phyloP scores from a whole-genome alignment of 768 basidiomycete genomes.

The Lactifluus hygrophoroides region DNA sequence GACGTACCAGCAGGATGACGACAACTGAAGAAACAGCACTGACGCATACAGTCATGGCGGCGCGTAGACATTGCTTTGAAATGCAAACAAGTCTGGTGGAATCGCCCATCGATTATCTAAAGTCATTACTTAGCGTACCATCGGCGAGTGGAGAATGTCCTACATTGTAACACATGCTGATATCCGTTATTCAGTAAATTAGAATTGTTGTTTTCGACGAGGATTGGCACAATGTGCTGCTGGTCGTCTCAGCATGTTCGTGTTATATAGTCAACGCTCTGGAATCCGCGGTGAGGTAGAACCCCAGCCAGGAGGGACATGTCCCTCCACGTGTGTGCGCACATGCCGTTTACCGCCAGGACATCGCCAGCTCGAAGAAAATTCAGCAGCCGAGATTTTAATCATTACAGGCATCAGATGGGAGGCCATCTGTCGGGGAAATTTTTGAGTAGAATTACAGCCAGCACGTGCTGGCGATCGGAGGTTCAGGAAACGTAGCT shows the following conservation, averaged over 20 bases:
- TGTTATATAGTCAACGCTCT: conserved; percentile 14
- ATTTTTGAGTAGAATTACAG: neutral
- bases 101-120: conserved; percentile 24
- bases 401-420: conserved; percentile 9
- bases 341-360: conserved; percentile 17
- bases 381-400: conserved; percentile 17
- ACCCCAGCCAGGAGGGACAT: neutral
- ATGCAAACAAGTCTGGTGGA: conserved; percentile 22
- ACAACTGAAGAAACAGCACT: conserved; percentile 22
- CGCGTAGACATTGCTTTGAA: conserved; percentile 25
- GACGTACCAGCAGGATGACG: conserved; percentile 21
- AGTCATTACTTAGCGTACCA: neutral
- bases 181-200: neutral
- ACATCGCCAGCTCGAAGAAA: conserved; percentile 11
- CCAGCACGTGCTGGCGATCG: conserved; percentile 11
- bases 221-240: neutral
- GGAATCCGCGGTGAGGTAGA: neutral
- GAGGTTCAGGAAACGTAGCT: conserved; percentile 1
- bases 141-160: neutral
- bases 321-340: conserved; percentile 4
- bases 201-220: conserved; percentile 7
- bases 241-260: neutral
- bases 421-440: neutral
- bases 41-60: conserved; percentile 22
- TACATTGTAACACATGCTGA: conserved; percentile 22